Conservation (phyloP, 2,329 filamentous ascomycete species). For the Nothophoma quercina region DNA sequence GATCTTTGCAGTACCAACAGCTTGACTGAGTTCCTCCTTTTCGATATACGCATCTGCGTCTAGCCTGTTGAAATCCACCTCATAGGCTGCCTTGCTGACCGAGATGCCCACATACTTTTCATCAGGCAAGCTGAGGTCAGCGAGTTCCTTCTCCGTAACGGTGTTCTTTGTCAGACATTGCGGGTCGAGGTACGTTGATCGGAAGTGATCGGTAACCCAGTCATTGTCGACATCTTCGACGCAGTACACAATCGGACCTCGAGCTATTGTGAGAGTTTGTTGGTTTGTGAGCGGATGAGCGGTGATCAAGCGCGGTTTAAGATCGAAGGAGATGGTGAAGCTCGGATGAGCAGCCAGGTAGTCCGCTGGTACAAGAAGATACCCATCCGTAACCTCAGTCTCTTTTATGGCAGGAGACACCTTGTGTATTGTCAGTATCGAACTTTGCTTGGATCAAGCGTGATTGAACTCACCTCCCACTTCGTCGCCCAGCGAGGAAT, state of each 20-base stretch:
- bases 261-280: constrained; percentile 48
- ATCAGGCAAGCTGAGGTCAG: neutral
- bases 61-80: neutral
- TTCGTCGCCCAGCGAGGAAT: constrained; percentile 3
- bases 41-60: neutral
- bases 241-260: constrained; percentile 68
- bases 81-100: neutral
- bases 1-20: neutral
- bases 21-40: neutral
- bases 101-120: neutral
- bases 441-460: too few relatives aligned
- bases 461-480: neutral
- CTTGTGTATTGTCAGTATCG: neutral
- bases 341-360: neutral
- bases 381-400: neutral
- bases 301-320: constrained; percentile 1
- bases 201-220: constrained; percentile 62
- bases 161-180: neutral
- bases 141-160: neutral
- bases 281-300: constrained; percentile 10
- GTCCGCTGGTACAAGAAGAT: neutral
- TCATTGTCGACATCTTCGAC: constrained; percentile 66
- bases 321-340: neutral
- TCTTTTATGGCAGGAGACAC: neutral
- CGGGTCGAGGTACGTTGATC: neutral